Evolutionary conservation across 2,329 filamentous ascomycete genomes (phyloP), one percentile per base, ranked within the genome.

Genomic region (Trichoderma semiorbis): DNA sequence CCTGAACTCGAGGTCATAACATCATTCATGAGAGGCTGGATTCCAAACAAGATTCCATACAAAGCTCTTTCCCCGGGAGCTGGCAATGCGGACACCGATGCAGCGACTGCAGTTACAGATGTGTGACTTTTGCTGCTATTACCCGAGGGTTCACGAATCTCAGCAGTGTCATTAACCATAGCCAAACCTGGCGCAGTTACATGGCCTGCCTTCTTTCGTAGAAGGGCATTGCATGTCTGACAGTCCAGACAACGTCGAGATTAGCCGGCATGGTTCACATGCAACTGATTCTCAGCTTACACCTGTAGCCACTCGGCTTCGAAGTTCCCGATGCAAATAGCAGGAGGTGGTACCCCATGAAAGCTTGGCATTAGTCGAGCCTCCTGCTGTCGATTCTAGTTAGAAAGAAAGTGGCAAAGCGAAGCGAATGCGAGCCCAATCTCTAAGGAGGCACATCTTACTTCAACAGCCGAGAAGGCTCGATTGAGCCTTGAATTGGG

Each of bases 1-100:
- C 73, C 5, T 75, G 72, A 75, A 5, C 16, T 24, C 21, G 50
- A 21, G 11, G 47, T 30, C 28, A n/a, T 2, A 32, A 16, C 39
- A 10, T 14, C 2, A 14, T n/a, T 6, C 18, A 8, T 8, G 30
- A 34, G 12, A 7, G 10, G 12, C 18, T 43, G 28, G 62, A 34
- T 16, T 21, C 16, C 30, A 8, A 2, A 3, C 12, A 7, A 8
- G 32, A 66, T 12, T 39, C 5, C 5, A 16, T 12, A 5, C 11
- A 26, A 14, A 1, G 18, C 12, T 36, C 12, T 16, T 3, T 12
- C 10, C 14, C 10, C 2, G 21, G 50, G 18, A 10, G 18, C 26
- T 18, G 7, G 53, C 7, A 7, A 30, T 18, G 16, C 55, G 12
- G 24, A 43, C 14, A 26, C 21, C 6, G 64, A 3, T 28, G 16